These are phyloP conservation scores for Aspergillus pseudoviridinutans DNA, from an alignment of 2,329 filamentous ascomycete genomes.

Conservation along the genomic window DNA sequence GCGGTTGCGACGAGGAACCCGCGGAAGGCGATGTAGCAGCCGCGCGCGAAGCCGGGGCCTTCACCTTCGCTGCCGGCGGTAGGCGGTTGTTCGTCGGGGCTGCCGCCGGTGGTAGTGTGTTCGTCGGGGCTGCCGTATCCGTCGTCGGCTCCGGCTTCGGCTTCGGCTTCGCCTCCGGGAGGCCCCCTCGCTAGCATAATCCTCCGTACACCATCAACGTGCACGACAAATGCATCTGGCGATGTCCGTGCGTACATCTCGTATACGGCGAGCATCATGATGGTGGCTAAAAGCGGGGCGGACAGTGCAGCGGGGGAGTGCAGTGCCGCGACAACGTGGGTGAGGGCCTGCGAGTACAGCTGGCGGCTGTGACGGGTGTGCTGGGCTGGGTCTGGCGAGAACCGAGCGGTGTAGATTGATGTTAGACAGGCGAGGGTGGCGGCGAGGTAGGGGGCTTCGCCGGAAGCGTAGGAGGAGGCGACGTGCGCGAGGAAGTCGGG, in stretches of 20 bases:
- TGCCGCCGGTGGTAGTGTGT: no score
- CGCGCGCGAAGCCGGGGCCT: slow-evolving; percentile 27
- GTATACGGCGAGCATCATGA: slow-evolving; percentile 37
- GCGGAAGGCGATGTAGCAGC: slow-evolving; percentile 36
- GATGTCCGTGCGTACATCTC: slow-evolving; percentile 38
- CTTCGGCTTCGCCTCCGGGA: no score
- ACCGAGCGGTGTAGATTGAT: slow-evolving; percentile 23
- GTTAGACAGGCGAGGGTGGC: slow-evolving; percentile 24
- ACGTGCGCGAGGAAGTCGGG: slow-evolving; percentile 22
- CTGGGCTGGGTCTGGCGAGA: slow-evolving; percentile 20
- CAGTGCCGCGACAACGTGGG: slow-evolving; percentile 26
- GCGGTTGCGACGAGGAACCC: slow-evolving; percentile 36
- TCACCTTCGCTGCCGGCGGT: no score
- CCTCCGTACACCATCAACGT: slow-evolving; percentile 33
- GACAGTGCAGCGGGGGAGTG: slow-evolving; percentile 25
- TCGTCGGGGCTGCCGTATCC: no score
- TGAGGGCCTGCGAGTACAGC: slow-evolving; percentile 31
- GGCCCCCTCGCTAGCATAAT: slow-evolving; percentile 33
- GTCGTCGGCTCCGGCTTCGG: no score
- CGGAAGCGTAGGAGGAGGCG: slow-evolving; percentile 18
- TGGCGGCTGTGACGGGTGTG: slow-evolving; percentile 18
- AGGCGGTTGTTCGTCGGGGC: no score
- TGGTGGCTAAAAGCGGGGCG: slow-evolving; percentile 32
- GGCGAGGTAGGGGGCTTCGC: slow-evolving; percentile 19
- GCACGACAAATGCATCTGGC: slow-evolving; percentile 33